phyloP scores from a whole-genome alignment of 768 basidiomycete species.

The Serendipita sp. region DNA sequence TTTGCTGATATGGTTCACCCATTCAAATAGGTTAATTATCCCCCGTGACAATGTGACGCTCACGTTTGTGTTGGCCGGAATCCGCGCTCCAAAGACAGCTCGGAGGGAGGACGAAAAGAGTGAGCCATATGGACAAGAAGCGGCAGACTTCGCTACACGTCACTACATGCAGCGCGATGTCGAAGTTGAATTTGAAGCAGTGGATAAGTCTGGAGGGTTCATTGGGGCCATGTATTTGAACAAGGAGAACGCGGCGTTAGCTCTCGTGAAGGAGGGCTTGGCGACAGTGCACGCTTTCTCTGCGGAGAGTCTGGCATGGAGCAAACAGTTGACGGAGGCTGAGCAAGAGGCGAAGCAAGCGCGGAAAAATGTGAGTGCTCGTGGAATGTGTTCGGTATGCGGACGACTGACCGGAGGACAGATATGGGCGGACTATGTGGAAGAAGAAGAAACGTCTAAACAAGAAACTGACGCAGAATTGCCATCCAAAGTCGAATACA shows the following conservation, averaged over 20 bases:
- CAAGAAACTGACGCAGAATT: constrained; percentile 1
- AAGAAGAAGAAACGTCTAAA: constrained; percentile 29
- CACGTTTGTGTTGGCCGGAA: constrained; percentile 84
- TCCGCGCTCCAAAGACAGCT: constrained; percentile 78
- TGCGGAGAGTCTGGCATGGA: constrained; percentile 67
- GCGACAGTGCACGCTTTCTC: constrained; percentile 81
- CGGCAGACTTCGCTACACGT: constrained; percentile 59
- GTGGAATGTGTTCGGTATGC: background rate
- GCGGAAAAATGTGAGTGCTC: constrained; percentile 49
- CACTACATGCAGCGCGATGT: constrained; percentile 89
- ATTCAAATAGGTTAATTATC: constrained; percentile 44
- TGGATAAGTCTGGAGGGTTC: constrained; percentile 92
- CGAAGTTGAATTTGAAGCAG: constrained; percentile 77
- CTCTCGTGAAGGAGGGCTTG: constrained; percentile 73
- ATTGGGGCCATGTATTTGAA: constrained; percentile 76
- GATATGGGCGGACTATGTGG: constrained; percentile 72
- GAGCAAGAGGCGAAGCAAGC: constrained; percentile 77
- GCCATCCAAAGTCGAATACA: constrained; percentile 62
- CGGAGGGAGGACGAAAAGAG: constrained; percentile 61
- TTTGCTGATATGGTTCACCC: background rate
- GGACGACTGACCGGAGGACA: constrained; percentile 18
- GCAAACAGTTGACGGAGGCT: constrained; percentile 62
- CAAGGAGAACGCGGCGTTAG: constrained; percentile 77
- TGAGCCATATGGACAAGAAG: constrained; percentile 78
- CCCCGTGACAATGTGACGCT: constrained; percentile 87